Percentiles rank a stretch among this genome's conserved stretches.
These are phyloP conservation scores for Phytophthora cajani DNA, from an alignment of 352 stramenopile genomes.

Conservation along the genomic window DNA sequence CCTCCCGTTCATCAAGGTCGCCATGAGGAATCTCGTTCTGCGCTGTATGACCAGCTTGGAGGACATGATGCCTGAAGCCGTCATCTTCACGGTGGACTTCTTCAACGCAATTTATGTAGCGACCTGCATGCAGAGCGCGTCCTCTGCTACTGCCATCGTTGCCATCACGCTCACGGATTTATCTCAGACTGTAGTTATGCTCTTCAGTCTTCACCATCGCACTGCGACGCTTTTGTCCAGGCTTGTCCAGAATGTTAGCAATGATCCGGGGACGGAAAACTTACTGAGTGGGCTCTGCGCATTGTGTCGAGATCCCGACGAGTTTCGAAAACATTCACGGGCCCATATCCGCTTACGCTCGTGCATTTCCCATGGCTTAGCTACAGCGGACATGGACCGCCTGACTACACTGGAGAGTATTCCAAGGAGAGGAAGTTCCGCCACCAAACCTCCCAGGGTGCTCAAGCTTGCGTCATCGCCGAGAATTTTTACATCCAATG, in stretches of 20 bases:
- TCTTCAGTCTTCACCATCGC: conserved; percentile 13
- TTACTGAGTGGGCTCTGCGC: conserved; percentile 1
- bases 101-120: conserved; percentile 38
- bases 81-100: conserved; percentile 35
- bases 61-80: conserved; percentile 27
- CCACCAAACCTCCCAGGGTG: background rate
- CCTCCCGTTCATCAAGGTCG: conserved; percentile 36
- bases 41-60: conserved; percentile 14
- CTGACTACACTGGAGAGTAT: conserved; percentile 8
- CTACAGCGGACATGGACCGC: background rate
- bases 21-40: conserved; percentile 33
- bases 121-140: conserved; percentile 29
- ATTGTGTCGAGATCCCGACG: conserved; percentile 10
- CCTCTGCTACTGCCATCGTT: conserved; percentile 10
- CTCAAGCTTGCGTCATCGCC: conserved; percentile 5
- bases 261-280: background rate
- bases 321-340: conserved; percentile 3
- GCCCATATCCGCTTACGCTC: conserved; percentile 1
- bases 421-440: background rate
- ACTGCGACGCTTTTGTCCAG: conserved; percentile 7
- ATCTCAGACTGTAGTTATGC: conserved; percentile 21
- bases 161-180: conserved; percentile 23
- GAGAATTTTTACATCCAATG: background rate
- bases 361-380: conserved; percentile 6
- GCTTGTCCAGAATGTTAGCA: background rate